phyloP scores from a whole-genome alignment of 257 asterid genomes.

The Fraxinus quadrangulata region DNA sequence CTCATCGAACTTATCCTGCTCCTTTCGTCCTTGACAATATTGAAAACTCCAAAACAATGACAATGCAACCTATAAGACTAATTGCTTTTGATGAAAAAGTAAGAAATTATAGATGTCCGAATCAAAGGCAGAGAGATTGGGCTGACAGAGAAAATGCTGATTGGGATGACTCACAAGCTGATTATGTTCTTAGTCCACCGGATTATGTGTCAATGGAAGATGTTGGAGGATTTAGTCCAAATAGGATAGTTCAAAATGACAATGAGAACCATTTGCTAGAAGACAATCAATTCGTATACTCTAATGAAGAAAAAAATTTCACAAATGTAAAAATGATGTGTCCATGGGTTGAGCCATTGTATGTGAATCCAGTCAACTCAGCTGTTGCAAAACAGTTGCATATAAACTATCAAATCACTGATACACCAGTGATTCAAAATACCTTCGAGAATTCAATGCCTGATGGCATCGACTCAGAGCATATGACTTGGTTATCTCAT shows the following conservation, averaged over 20 bases:
- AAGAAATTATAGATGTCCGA: conserved; percentile 4
- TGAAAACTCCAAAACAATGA: too few species aligned
- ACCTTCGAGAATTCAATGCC: background rate
- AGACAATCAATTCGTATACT: conserved; percentile 15
- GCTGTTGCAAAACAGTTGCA: background rate
- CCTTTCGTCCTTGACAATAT: background rate
- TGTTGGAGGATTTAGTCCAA: background rate
- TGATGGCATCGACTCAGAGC: background rate
- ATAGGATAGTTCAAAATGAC: background rate
- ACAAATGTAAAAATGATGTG: conserved; percentile 1
- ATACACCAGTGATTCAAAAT: background rate
- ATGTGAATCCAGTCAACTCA: background rate
- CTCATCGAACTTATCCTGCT: conserved; percentile 4
- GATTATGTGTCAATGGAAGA: background rate
- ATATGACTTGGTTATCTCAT: background rate
- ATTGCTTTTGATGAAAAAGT: conserved; percentile 8
- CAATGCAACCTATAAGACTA: too few species aligned
- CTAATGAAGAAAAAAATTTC: background rate
- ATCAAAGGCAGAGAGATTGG: conserved; percentile 23
- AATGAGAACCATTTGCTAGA: conserved; percentile 25
- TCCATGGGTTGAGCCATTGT: conserved; percentile 10
- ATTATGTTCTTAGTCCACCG: background rate
- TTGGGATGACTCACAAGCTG: background rate
- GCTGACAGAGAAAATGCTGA: conserved; percentile 20
- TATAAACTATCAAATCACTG: background rate